Percentiles rank a stretch among this genome's conserved stretches.
These are phyloP conservation scores for Neurospora crassa DNA, from an alignment of 2,329 filamentous ascomycete species.

Conservation along the genomic window DNA sequence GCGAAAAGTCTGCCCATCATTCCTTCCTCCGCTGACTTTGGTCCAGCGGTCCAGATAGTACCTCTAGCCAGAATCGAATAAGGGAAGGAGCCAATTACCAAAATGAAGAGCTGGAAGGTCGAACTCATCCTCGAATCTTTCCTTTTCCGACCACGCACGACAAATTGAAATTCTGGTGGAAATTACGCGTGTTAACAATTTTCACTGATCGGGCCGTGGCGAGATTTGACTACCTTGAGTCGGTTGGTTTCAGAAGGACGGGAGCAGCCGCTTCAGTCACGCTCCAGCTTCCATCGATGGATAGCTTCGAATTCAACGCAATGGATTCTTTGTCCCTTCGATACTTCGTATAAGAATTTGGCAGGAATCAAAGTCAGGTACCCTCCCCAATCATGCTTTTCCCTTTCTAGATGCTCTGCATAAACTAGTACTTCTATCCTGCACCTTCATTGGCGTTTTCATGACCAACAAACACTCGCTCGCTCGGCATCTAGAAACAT, in stretches of 20 bases:
- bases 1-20: neutral
- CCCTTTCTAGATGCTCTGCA: neutral
- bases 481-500: neutral
- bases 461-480: neutral
- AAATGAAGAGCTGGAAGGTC: neutral
- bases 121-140: neutral
- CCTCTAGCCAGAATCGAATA: neutral
- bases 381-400: neutral
- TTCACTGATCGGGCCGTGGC: neutral
- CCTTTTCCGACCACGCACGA: neutral
- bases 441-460: neutral
- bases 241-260: neutral
- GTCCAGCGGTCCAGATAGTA: neutral
- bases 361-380: neutral
- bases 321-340: neutral
- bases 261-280: neutral
- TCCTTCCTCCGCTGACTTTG: neutral
- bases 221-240: neutral
- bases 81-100: neutral
- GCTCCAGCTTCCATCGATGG: neutral
- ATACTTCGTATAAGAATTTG: neutral
- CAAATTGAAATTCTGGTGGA: neutral
- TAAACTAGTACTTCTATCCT: neutral
- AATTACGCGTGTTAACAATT: neutral
- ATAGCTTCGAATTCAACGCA: neutral